Evolutionary conservation across 495 filamentous ascomycete genomes (phyloP).

Genomic region (Podospora pseudopauciseta): DNA sequence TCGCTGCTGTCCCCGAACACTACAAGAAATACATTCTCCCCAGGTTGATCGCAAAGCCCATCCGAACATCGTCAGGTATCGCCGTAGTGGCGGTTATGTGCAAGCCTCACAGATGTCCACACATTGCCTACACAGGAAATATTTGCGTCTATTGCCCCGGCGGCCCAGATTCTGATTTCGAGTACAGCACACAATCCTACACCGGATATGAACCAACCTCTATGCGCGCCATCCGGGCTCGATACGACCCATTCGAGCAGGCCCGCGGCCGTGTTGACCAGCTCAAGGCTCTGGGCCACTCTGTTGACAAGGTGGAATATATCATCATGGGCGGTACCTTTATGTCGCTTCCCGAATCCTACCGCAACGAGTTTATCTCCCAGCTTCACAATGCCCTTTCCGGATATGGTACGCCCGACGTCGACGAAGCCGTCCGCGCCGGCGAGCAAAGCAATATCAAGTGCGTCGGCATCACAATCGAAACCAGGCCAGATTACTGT

Average conservation of each 20-base stretch:
- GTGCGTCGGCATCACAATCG: constrained; percentile 97
- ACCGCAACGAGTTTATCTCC: constrained; percentile 88
- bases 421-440: constrained; percentile 89
- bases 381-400: constrained; percentile 94
- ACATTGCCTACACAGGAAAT: constrained; percentile 96
- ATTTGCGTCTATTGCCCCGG: constrained; percentile 99
- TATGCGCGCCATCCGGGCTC: constrained; percentile 95
- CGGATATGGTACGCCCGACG: constrained; percentile 84
- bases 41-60: constrained; percentile 93
- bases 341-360: constrained; percentile 88
- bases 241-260: constrained; percentile 98
- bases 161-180: constrained; percentile 95
- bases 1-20: constrained; percentile 94
- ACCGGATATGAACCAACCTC: constrained; percentile 97
- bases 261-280: constrained; percentile 93
- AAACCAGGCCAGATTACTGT: constrained; percentile 95
- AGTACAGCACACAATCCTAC: constrained; percentile 97
- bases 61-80: constrained; percentile 92
- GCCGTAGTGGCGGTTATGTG: constrained; percentile 99
- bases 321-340: constrained; percentile 99
- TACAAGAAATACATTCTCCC: constrained; percentile 99
- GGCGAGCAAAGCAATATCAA: constrained; percentile 94
- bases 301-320: constrained; percentile 98
- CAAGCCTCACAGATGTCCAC: constrained; percentile 95
- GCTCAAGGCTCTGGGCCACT: constrained; percentile 89